phyloP scores from a whole-genome alignment of 2,329 filamentous ascomycete species.

The Fusarium sarcochroum region DNA sequence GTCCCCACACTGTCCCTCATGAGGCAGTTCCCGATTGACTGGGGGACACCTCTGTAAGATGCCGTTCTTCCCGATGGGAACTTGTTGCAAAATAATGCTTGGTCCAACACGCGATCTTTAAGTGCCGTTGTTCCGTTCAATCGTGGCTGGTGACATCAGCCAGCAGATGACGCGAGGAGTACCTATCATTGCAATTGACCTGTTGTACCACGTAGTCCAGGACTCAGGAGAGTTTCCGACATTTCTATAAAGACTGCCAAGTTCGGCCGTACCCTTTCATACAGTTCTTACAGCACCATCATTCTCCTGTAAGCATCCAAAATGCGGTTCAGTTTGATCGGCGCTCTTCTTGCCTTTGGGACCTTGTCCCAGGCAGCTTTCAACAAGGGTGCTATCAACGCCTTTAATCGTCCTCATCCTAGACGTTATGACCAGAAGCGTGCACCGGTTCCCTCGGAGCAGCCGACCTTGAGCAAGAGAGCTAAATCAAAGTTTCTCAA shows the following conservation, averaged over 20 bases:
- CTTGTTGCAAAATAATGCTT: background rate
- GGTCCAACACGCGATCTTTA: conserved; percentile 7
- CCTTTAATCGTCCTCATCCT: conserved; percentile 32
- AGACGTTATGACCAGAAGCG: conserved; percentile 31
- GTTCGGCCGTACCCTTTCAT: background rate
- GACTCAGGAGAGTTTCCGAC: background rate
- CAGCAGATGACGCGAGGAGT: conserved; percentile 7
- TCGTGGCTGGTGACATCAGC: conserved; percentile 18
- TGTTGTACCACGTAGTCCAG: background rate
- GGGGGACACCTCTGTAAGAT: conserved; percentile 6
- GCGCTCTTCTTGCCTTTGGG: conserved; percentile 39
- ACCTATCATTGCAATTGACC: background rate
- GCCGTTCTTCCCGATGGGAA: conserved; percentile 28
- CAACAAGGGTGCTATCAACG: conserved; percentile 43
- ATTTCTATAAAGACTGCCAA: conserved; percentile 17
- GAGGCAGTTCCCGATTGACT: conserved; percentile 10
- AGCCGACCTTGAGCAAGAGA: conserved; percentile 24
- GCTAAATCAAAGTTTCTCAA: conserved; percentile 42
- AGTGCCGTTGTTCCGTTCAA: conserved; percentile 32
- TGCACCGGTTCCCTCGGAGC: background rate
- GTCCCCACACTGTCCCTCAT: conserved; percentile 30
- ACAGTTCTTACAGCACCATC: background rate
- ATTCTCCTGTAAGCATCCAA: background rate
- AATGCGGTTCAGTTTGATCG: conserved; percentile 45
- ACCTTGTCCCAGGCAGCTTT: conserved; percentile 43